A percentile compares a stretch with the other conserved stretches of the same genome.
These are phyloP conservation scores for Spongospora subterranea DNA, from an alignment of 208 protist genomes.

Conservation along the genomic window DNA sequence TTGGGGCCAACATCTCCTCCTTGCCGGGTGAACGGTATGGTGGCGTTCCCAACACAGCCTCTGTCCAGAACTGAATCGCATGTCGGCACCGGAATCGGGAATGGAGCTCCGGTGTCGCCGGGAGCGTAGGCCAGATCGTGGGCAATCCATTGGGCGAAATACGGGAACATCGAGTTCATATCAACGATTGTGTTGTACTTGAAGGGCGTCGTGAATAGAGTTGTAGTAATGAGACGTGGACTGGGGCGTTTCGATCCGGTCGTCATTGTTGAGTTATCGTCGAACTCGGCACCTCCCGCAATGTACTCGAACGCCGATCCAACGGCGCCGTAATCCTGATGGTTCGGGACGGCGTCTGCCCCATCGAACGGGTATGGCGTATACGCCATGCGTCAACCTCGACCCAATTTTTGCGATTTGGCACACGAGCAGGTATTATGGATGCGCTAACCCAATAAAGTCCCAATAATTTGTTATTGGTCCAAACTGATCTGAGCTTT, in stretches of 20 bases:
- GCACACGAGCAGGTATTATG: too few species aligned
- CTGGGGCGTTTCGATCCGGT: background rate
- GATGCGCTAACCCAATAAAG: too few species aligned
- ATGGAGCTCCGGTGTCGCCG: background rate
- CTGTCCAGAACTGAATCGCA: background rate
- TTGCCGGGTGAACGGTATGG: background rate
- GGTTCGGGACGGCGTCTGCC: background rate
- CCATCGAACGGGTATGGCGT: background rate
- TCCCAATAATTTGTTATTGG: too few species aligned
- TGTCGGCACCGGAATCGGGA: background rate
- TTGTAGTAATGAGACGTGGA: background rate
- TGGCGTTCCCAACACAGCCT: background rate
- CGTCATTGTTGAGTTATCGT: background rate
- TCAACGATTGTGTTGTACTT: background rate
- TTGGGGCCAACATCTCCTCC: background rate
- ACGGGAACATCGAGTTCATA: background rate
- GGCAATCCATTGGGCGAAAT: background rate
- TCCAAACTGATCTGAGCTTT: too few species aligned
- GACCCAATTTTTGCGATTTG: too few species aligned
- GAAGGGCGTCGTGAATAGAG: background rate
- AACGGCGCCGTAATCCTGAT: background rate
- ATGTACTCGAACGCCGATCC: background rate
- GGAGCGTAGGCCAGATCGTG: slow-evolving; percentile 5
- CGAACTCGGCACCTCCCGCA: background rate
- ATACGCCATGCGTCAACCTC: background rate